phyloP scores from a whole-genome alignment of 768 basidiomycete genomes.

The Naganishia kalamii region DNA sequence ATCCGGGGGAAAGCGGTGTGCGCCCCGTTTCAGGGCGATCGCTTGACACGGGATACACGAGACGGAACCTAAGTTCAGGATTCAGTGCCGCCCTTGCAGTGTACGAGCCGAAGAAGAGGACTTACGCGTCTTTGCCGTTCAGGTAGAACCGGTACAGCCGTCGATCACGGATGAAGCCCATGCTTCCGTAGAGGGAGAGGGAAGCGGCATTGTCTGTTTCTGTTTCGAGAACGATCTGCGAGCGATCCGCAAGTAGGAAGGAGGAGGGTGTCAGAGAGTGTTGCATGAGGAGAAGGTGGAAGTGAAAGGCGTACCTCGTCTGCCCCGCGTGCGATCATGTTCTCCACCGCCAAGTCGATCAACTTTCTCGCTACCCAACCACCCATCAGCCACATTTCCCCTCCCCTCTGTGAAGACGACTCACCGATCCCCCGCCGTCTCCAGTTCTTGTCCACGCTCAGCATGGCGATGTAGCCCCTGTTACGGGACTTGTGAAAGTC shows the following conservation, averaged over 20 bases:
- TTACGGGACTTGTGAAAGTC: conserved; percentile 69
- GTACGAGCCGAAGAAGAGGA: neutral
- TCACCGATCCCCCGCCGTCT: conserved; percentile 86
- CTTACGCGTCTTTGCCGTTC: conserved; percentile 87
- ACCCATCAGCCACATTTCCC: conserved; percentile 2
- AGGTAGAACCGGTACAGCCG: conserved; percentile 90
- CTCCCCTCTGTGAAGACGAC: conserved; percentile 48
- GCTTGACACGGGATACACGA: conserved; percentile 3
- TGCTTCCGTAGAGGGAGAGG: conserved; percentile 76
- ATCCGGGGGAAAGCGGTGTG: too few species aligned
- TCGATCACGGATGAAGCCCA: conserved; percentile 95
- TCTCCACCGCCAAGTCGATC: conserved; percentile 71
- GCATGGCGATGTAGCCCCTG: conserved; percentile 96
- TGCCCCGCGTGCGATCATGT: conserved; percentile 74
- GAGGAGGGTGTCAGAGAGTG: neutral
- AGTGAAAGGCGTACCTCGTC: conserved; percentile 64
- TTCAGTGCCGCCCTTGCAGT: neutral
- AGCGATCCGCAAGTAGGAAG: too few species aligned
- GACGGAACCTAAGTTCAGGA: neutral
- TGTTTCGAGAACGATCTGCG: conserved; percentile 85
- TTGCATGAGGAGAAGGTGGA: neutral
- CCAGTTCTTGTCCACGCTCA: conserved; percentile 76
- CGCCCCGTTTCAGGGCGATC: too few species aligned
- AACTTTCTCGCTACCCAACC: conserved; percentile 66
- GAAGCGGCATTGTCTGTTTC: conserved; percentile 88